phyloP scores from a whole-genome alignment of 768 basidiomycete genomes.

The Tricholoma terreum region DNA sequence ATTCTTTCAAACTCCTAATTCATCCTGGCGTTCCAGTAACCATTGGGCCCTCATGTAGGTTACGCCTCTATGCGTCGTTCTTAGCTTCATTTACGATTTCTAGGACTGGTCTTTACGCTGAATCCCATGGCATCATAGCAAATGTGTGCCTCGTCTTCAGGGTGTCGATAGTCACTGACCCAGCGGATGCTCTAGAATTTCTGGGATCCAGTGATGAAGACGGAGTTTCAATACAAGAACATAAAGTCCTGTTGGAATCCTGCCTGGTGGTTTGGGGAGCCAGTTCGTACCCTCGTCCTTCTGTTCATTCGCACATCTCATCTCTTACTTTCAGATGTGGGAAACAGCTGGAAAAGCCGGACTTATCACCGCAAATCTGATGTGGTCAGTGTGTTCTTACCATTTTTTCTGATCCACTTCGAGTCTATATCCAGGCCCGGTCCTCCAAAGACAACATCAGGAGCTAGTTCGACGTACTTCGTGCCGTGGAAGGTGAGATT shows the following conservation, averaged over 20 bases:
- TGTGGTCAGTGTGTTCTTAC: slow-evolving; percentile 63
- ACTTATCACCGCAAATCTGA: slow-evolving; percentile 77
- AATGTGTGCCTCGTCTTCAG: slow-evolving; percentile 50
- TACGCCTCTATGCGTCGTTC: neutral
- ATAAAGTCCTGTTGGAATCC: slow-evolving; percentile 60
- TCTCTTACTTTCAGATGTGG: slow-evolving; percentile 67
- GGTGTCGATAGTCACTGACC: neutral
- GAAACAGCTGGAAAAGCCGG: slow-evolving; percentile 77
- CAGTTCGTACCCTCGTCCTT: slow-evolving; percentile 42
- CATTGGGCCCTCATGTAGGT: slow-evolving; percentile 85
- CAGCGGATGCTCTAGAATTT: slow-evolving; percentile 58
- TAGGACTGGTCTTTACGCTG: slow-evolving; percentile 87
- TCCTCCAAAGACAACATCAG: slow-evolving; percentile 66
- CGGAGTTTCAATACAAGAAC: slow-evolving; percentile 72
- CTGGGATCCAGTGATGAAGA: slow-evolving; percentile 66
- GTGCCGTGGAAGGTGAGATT: slow-evolving; percentile 68
- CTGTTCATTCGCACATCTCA: neutral
- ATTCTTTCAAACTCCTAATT: slow-evolving; percentile 1
- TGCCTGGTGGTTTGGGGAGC: slow-evolving; percentile 88
- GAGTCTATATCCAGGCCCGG: slow-evolving; percentile 59
- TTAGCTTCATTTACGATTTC: slow-evolving; percentile 3
- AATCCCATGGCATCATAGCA: slow-evolving; percentile 88
- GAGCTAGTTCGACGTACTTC: slow-evolving; percentile 68
- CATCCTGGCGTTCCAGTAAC: slow-evolving; percentile 47
- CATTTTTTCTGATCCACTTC: neutral